Evolutionary conservation across 139 green algal species (phyloP).

Genomic region (Chlorella sorokiniana): DNA sequence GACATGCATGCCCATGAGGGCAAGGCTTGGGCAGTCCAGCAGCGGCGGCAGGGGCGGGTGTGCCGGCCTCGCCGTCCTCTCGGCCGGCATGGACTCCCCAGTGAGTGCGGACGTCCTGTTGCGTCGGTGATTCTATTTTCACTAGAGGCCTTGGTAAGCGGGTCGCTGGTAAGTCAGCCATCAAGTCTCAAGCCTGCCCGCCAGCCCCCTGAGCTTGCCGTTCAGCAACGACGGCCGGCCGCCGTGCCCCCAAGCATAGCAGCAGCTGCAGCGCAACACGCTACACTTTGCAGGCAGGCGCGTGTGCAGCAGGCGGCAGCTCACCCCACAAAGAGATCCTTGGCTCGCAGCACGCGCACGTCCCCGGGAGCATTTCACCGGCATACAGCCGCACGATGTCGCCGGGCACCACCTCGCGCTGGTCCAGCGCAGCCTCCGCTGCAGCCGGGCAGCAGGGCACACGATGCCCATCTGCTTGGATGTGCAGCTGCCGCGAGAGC

Average conservation of each 20-base stretch:
- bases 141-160: background rate
- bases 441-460: background rate
- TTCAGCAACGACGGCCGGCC: too few relatives aligned
- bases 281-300: background rate
- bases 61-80: background rate
- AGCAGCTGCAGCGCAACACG: background rate
- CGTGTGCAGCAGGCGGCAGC: background rate
- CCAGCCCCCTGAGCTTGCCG: too few relatives aligned
- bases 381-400: slow-evolving; percentile 24
- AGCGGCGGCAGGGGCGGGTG: background rate
- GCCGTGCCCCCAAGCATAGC: too few relatives aligned
- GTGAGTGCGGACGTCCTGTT: slow-evolving; percentile 27
- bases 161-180: background rate
- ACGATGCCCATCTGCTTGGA: background rate
- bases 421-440: background rate
- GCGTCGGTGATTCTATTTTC: background rate
- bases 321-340: slow-evolving; percentile 26
- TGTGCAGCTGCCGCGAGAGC: background rate
- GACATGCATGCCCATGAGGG: slow-evolving; percentile 29
- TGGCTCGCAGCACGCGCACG: slow-evolving; percentile 9
- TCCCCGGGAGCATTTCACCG: slow-evolving; percentile 23
- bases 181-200: background rate
- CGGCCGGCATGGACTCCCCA: slow-evolving; percentile 29
- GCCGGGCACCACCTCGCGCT: slow-evolving; percentile 21
- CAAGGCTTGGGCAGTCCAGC: slow-evolving; percentile 22